Evolutionary conservation across 2,329 filamentous ascomycete genomes (phyloP), one percentile per base, ranked within the genome.

Genomic region (Sporothrix pseudoabietina): DNA sequence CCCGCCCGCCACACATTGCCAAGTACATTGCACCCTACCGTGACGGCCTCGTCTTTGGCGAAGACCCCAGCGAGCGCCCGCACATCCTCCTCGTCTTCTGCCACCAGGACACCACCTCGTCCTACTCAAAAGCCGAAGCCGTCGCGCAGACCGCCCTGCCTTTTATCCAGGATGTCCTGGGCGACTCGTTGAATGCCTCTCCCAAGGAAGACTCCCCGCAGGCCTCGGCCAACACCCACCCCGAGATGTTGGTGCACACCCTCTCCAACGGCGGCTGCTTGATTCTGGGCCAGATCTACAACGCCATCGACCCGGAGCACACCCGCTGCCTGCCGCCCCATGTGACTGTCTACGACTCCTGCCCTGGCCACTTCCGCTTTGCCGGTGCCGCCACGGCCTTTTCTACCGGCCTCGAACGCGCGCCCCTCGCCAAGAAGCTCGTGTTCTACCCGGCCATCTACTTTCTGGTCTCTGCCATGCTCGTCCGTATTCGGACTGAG

Each of bases 191-290:
- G 3, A 32, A 66, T 16, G 19, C 66, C 10, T 26, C 39, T 10
- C 35, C 55, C 2, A 16, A 57, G 6, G 49, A 59, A 41, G 8
- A 35, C 39, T 44, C 26, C 30, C n/a, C 26, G 26, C 76, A 22
- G 12, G 71, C 55, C 32, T 78, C 78, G 77, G 39, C 70, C 74
- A 26, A 71, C 72, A 49, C 81, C 81, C 12, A 79, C 80, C 44
- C 79, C 16, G 6, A 54, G 10, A 22, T 87, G 19, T 80, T 87
- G 3, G 77, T 85, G 14, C 86, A 88, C 75, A 74, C 83, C 47
- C 87, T 88, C 77, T 88, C 86, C 54, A 87, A 88, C 75, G 86
- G 86, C 71, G 87, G 86, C 65, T 80, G 83, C 32, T 81, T 81
- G 71, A 82, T 82, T 44, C 82, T 85, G 22, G 78, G 78, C 44